phyloP scores from a whole-genome alignment of 2,329 filamentous ascomycete species.

The Zalaria sp. region DNA sequence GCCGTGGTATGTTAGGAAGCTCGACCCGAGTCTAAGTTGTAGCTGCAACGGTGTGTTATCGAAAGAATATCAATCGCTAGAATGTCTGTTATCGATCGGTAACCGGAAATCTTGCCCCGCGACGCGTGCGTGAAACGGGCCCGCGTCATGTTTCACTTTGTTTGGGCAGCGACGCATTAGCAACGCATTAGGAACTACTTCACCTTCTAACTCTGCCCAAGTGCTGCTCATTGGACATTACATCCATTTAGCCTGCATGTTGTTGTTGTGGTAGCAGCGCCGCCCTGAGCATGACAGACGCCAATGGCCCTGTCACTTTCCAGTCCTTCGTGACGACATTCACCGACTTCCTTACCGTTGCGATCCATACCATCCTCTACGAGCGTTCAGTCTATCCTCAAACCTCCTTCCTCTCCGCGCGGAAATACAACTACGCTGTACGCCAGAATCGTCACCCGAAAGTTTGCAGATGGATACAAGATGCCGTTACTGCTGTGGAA shows the following conservation, averaged over 20 bases:
- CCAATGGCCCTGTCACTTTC: slow-evolving; percentile 22
- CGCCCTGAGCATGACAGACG: slow-evolving; percentile 2
- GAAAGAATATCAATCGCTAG: too few species aligned
- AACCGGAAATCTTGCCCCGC: not conserved
- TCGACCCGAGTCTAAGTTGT: too few species aligned
- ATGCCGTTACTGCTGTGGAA: slow-evolving; percentile 60
- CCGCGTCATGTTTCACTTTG: not conserved
- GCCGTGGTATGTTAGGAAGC: too few species aligned
- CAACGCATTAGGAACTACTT: too few species aligned
- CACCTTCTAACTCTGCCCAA: too few species aligned
- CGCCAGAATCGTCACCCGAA: slow-evolving; percentile 75
- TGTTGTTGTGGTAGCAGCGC: not conserved
- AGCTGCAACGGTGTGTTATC: too few species aligned
- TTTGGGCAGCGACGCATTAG: too few species aligned
- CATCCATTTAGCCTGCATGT: too few species aligned
- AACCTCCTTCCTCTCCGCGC: slow-evolving; percentile 61
- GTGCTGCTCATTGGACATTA: too few species aligned
- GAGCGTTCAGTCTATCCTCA: slow-evolving; percentile 67
- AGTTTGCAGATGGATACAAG: slow-evolving; percentile 73
- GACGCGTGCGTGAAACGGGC: not conserved
- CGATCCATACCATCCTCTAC: slow-evolving; percentile 76
- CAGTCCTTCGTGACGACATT: slow-evolving; percentile 53
- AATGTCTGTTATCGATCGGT: too few species aligned
- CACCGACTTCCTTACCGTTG: slow-evolving; percentile 65
- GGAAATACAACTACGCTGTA: slow-evolving; percentile 72